Evolutionary conservation across 495 filamentous ascomycete genomes (phyloP), one percentile per base, ranked within the genome.

Genomic region (Achaetomiella virescens): DNA sequence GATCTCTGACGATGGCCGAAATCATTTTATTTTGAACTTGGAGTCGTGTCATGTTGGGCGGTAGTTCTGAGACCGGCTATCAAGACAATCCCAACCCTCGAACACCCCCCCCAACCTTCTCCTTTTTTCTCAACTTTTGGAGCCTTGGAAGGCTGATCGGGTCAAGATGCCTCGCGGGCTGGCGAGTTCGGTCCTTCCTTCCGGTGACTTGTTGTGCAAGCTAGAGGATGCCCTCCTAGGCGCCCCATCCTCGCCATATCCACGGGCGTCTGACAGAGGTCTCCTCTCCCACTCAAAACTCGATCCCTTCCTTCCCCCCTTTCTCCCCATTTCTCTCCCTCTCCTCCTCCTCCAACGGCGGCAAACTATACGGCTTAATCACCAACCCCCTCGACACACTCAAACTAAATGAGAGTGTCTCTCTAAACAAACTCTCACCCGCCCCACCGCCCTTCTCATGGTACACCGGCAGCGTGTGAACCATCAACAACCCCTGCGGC

Each of bases 321-420:
- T 82, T 81, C 63, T 89, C 83, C 47, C 82, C 85, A 60, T 87
- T 84, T 31, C 78, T 77, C 55, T 92, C 89, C 3, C 87, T 84
- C 38, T 76, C 78, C 55, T 93, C 89, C 5, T 84, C 88, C 38
- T 89, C 88, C n/a, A 90, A 79, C 1, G 93, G 93, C 35, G 95
- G 95, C 47, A 98, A 72, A 68, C 86, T 91, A 68, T 88, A 98
- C 8, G 89, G 86, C 70, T 85, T 90, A 58, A 98, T 91, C 57
- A 86, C 81, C 62, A 98, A 84, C 1, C 81, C 79, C 63, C 81
- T 90, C 57, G 85, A 84, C 60, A 88, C 79, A 65, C 89, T 95
- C 31, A 97, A 70, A 42, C 81, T 91, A 70, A 98, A 98, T 15
- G 90, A 89, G 70, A 95, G 78, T 66, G 97, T 90, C 64, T 93